Base-by-base conservation (phyloP, 1,284 basidiomycete species). In the Vanrija humicola region DNA sequence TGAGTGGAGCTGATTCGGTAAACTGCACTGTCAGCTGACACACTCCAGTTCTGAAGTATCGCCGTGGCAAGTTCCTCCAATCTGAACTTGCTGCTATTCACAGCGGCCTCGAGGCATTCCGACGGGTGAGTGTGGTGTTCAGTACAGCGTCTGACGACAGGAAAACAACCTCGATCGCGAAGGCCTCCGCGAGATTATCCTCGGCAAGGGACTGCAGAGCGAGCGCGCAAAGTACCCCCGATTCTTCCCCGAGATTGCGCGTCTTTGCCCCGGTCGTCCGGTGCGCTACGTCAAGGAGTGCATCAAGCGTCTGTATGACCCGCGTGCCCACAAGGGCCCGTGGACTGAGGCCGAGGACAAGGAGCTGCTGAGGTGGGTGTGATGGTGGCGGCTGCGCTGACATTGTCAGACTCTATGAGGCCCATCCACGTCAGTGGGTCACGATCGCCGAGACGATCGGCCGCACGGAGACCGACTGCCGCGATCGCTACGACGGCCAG, bases 181-280 rank as follows among this genome's bases (percentile, higher is more conserved):
- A 10, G 60, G 66, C 34, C 46, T 75, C 8, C 46, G 65, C 1
- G 62, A 67, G 3, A 46, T 67, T 3, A 62, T 73, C 50, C 64
- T 72, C 60, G 55, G 58, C 38, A 69, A 65, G 51, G 61, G 62
- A 14, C 38, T 46, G 43, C 48, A 49, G 9, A 50, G 47, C 15
- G 65, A 62, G 28, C 54, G 62, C 21, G 58, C 57, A 21, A 59
- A 56, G 14, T 70, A 63, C 51, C 58, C 59, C 9, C 58, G 62
- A 43, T 72, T 75, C 50, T 75, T 66, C 67, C 57, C 62, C 10
- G 67, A 73, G 18, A 46, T 70, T n/a, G 71, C 73, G 2, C 61
- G 59, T 2, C 43, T 48, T 12, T 58, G 66, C 2, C 70, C 71
- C 6, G 73, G 73, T n/a, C 59, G 73, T 43, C 73, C 73, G 0